These are phyloP conservation scores for Phyllachora maydis DNA, from an alignment of 2,329 filamentous ascomycete species.

Conservation along the genomic window DNA sequence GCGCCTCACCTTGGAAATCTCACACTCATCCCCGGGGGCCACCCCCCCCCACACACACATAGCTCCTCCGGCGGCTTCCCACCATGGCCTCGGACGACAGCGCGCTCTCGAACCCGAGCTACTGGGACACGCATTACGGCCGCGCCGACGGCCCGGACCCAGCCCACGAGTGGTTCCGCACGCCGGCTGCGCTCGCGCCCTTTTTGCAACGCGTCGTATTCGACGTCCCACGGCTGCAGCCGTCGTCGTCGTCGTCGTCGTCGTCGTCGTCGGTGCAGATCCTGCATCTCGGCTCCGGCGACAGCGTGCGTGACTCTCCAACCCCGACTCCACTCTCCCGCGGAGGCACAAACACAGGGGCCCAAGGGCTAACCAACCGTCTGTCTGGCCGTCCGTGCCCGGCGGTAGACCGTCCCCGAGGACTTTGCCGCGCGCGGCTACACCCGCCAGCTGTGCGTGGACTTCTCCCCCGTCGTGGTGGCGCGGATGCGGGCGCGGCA, in stretches of 20 bases:
- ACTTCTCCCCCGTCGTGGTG: conserved; percentile 33
- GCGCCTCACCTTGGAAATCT: too few species aligned
- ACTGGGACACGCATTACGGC: conserved; percentile 28
- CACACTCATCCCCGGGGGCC: too few species aligned
- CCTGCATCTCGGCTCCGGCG: conserved; percentile 35
- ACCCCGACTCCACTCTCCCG: neutral
- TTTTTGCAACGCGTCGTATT: conserved; percentile 25
- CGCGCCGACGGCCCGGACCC: conserved; percentile 14
- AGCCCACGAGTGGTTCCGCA: conserved; percentile 32
- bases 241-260: conserved; percentile 15
- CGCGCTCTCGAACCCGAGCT: conserved; percentile 18
- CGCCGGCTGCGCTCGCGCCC: conserved; percentile 21
- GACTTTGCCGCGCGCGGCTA: conserved; percentile 26
- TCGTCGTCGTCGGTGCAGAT: too few species aligned
- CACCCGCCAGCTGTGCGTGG: conserved; percentile 27
- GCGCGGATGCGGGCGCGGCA: conserved; percentile 26
- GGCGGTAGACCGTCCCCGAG: conserved; percentile 24
- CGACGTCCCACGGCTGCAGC: conserved; percentile 4
- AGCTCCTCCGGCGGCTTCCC: too few species aligned
- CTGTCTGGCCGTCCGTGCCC: too few species aligned
- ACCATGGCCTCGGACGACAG: conserved; percentile 7
- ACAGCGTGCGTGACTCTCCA: conserved; percentile 22
- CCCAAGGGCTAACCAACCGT: conserved; percentile 1
- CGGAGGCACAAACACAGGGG: neutral
- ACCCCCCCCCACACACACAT: too few species aligned